Percentiles rank a stretch among this genome's conserved stretches.
Conservation (phyloP, 192 early-diverging fungal species). For the Entrophospora sp. region DNA sequence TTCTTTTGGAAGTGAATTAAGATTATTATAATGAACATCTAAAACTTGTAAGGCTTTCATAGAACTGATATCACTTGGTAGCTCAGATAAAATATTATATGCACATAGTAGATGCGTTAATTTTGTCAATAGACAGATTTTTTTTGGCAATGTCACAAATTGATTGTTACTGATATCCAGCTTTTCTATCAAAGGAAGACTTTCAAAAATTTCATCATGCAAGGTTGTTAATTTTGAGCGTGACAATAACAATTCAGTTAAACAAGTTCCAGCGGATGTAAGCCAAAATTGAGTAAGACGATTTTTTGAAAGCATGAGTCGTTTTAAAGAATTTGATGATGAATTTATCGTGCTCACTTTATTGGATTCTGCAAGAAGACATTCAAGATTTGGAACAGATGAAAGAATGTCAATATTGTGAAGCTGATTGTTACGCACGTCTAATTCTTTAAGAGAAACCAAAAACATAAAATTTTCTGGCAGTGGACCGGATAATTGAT, state of each 20-base stretch:
- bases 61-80: conserved; percentile 63
- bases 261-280: conserved; percentile 25
- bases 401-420: conserved; percentile 55
- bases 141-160: conserved; percentile 54
- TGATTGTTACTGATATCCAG: conserved; percentile 65
- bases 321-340: conserved; percentile 45
- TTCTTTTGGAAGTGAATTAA: conserved; percentile 61
- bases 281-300: conserved; percentile 61
- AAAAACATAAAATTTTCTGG: conserved; percentile 54
- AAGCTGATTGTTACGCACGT: conserved; percentile 75
- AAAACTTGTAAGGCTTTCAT: conserved; percentile 51
- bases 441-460: conserved; percentile 56
- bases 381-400: conserved; percentile 46
- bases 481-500: conserved; percentile 60
- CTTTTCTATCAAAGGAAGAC: conserved; percentile 44
- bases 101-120: conserved; percentile 51
- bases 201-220: conserved; percentile 49
- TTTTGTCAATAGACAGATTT: conserved; percentile 45
- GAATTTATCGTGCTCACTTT: conserved; percentile 53
- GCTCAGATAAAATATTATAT: conserved; percentile 56
- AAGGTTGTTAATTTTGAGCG: conserved; percentile 63
- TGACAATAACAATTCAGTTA: conserved; percentile 49
- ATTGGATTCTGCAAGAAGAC: conserved; percentile 65
- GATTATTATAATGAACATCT: conserved; percentile 71
- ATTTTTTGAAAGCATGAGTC: conserved; percentile 56